Evolutionary conservation across 2,329 filamentous ascomycete genomes (phyloP).

Genomic region (Nectriaceae sp.): DNA sequence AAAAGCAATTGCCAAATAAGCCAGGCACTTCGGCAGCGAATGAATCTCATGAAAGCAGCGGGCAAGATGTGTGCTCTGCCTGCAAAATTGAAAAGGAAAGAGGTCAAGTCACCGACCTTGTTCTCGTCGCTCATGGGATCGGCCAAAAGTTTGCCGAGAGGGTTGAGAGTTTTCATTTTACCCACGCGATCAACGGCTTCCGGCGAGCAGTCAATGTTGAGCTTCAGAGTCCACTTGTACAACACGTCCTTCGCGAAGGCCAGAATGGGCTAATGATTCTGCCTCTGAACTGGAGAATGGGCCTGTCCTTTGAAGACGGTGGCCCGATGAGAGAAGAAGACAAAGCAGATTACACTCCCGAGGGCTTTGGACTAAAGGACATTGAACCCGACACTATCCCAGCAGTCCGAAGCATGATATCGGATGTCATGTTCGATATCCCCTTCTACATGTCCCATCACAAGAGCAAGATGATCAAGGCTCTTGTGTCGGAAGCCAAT

Average conservation of each 20-base stretch:
- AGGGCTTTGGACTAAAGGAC: slow-evolving; percentile 72
- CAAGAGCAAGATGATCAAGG: slow-evolving; percentile 90
- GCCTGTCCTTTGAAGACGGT: slow-evolving; percentile 82
- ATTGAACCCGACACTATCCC: slow-evolving; percentile 92
- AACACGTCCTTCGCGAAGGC: slow-evolving; percentile 71
- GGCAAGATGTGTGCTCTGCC: slow-evolving; percentile 49
- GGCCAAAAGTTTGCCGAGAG: slow-evolving; percentile 94
- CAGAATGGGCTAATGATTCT: slow-evolving; percentile 92
- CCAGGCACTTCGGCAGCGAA: slow-evolving; percentile 27
- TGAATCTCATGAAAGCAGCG: slow-evolving; percentile 31
- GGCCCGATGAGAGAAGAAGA: slow-evolving; percentile 59
- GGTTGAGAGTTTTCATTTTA: slow-evolving; percentile 96
- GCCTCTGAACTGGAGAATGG: slow-evolving; percentile 91
- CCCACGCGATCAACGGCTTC: slow-evolving; percentile 91
- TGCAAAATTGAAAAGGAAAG: slow-evolving; percentile 65
- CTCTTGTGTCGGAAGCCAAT: slow-evolving; percentile 88
- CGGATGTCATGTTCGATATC: slow-evolving; percentile 97
- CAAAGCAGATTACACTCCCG: slow-evolving; percentile 53
- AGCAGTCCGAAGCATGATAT: slow-evolving; percentile 90
- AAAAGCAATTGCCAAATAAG: slow-evolving; percentile 37
- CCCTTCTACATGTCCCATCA: slow-evolving; percentile 97
- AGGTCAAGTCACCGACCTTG: slow-evolving; percentile 78
- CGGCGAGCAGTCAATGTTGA: slow-evolving; percentile 85
- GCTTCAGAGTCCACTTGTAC: slow-evolving; percentile 72
- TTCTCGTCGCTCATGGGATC: slow-evolving; percentile 92